Base-by-base conservation (phyloP, 257 asterid genomes). In the Verbascum thapsus region DNA sequence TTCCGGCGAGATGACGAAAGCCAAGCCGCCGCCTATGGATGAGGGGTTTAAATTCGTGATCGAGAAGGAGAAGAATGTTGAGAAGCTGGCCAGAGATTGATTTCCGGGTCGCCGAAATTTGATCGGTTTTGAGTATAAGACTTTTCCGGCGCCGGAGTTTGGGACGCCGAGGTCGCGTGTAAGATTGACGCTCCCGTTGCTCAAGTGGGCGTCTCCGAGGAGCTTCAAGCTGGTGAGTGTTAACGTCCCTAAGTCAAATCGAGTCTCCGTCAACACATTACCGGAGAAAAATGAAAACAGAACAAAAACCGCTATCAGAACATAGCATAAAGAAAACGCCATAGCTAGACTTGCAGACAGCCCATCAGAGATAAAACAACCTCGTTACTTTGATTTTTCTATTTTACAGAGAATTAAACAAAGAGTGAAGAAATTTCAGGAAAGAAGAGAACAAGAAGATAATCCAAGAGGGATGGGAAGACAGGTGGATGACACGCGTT, bases 11-110 rank as follows among this genome's bases (percentile, higher is more conserved):
- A 90, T 72, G 43, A 90, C 71, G 54, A 90, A 87, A 1, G 97
- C 97, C 42, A 90, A 63, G 6, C 97, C 97, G 19, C 96, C 96
- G 42, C 97, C 97, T 57, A 90, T 80, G 39, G 97, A 90, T 0
- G 90, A 78, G 1, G 96, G 97, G 71, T 90, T 90, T 63, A 87
- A 48, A 57, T 90, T 87, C 0, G 64, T 32, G 30, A 90, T 66
- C 1, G 95, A 87, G 71, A 90, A 87, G 2, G 97, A 78, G 80
- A 90, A 90, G 76, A 87, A 90, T 3, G 96, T 76, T 1, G 95
- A 83, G 84, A 90, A 90, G 63, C 85, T 87, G 15, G 80, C 95
- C 51, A 79, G 77, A 10, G 19, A n/a, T 11, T 38, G 59, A 0
- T 22, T 9, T 12, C 78, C 98, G 1, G 86, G 84, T 9, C 72